phyloP scores from a whole-genome alignment of 2,329 filamentous ascomycete species.

The Cucurbitaria berberidis region DNA sequence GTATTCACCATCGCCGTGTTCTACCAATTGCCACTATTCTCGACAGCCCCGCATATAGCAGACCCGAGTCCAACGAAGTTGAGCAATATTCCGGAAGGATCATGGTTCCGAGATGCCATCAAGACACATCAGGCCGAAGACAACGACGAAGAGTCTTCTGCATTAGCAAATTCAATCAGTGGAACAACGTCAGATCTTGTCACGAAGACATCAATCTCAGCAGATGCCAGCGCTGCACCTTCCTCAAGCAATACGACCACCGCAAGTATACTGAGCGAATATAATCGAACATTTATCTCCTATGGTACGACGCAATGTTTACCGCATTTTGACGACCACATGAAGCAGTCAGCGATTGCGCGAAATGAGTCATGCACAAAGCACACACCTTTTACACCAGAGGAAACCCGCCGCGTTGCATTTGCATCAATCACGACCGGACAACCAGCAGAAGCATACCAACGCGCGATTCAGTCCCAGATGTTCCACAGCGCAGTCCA shows the following conservation, averaged over 20 bases:
- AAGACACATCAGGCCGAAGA: constrained; percentile 5
- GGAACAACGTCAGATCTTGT: neutral
- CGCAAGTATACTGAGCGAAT: neutral
- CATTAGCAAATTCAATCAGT: neutral
- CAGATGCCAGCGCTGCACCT: neutral
- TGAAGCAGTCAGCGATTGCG: constrained; percentile 9
- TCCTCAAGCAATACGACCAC: neutral
- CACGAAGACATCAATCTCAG: neutral
- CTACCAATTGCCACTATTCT: constrained; percentile 10
- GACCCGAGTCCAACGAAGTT: constrained; percentile 1
- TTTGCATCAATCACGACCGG: constrained; percentile 48
- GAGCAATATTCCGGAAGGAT: neutral
- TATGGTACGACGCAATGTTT: constrained; percentile 25
- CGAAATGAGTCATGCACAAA: constrained; percentile 20
- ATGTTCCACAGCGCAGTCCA: constrained; percentile 50
- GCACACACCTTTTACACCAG: constrained; percentile 16
- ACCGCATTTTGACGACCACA: constrained; percentile 13
- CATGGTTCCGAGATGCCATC: constrained; percentile 10
- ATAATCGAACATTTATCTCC: constrained; percentile 13
- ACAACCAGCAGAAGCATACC: constrained; percentile 45
- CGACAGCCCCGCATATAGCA: neutral
- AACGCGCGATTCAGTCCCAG: constrained; percentile 52
- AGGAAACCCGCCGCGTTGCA: constrained; percentile 18
- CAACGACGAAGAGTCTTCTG: neutral
- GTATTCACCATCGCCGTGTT: constrained; percentile 8